Percentiles rank a stretch among this genome's conserved stretches.
Conservation (phyloP, 805 yeast genomes). For the Monosporozyma siamensis region DNA sequence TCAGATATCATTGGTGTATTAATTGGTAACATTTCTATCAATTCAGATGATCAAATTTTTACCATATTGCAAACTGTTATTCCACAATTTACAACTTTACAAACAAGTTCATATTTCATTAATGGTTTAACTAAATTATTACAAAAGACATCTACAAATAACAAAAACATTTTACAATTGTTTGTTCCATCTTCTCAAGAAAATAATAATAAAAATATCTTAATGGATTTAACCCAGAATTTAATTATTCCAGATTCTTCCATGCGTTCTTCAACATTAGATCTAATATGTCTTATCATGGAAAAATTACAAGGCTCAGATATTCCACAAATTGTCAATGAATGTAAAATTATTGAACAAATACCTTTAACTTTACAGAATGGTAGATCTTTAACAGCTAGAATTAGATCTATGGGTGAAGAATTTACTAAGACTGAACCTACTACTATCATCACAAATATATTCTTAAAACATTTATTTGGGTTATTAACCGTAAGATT, state of each 20-base stretch:
- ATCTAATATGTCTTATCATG: constrained; percentile 32
- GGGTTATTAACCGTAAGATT: constrained; percentile 70
- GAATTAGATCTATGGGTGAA: constrained; percentile 51
- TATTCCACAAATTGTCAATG: constrained; percentile 37
- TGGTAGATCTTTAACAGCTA: constrained; percentile 64
- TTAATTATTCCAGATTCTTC: constrained; percentile 42
- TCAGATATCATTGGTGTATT: constrained; percentile 38
- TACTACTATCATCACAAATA: constrained; percentile 11
- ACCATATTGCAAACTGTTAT: constrained; percentile 15
- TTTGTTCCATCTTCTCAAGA: too few relatives aligned
- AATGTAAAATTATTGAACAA: constrained; percentile 54
- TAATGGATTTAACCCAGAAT: constrained; percentile 26
- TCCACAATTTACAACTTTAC: constrained; percentile 20
- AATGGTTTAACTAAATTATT: constrained; percentile 28
- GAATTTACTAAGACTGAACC: constrained; percentile 31
- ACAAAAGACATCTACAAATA: not conserved
- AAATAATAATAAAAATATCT: not conserved
- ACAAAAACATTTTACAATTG: not conserved
- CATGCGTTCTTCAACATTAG: constrained; percentile 43
- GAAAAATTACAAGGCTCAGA: constrained; percentile 18
- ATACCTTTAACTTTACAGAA: constrained; percentile 59
- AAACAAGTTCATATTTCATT: constrained; percentile 33
- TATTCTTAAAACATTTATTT: constrained; percentile 39
- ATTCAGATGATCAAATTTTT: constrained; percentile 12
- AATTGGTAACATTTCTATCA: constrained; percentile 28